Conservation (phyloP, 2,329 filamentous ascomycete species). For the Alternaria burnsii region DNA sequence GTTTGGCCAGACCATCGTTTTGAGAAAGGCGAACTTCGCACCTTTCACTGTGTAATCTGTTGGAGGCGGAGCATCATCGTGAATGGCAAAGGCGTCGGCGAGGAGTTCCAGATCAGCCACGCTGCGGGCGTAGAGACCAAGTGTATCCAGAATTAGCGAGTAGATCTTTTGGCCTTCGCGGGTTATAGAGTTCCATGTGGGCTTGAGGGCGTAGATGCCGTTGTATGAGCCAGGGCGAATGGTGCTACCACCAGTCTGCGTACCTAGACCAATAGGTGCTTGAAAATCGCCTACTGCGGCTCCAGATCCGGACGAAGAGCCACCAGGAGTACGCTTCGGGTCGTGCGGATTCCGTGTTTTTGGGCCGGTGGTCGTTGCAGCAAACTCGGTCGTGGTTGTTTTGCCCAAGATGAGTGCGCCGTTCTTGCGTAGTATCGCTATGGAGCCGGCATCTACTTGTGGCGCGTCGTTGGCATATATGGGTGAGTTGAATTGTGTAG, state of each 20-base stretch:
- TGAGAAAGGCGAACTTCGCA: slow-evolving; percentile 62
- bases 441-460: slow-evolving; percentile 61
- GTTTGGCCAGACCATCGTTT: slow-evolving; percentile 61
- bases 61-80: slow-evolving; percentile 57
- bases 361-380: slow-evolving; percentile 63
- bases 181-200: slow-evolving; percentile 70
- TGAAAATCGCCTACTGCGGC: slow-evolving; percentile 73
- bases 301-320: slow-evolving; percentile 72
- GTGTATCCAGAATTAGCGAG: slow-evolving; percentile 67
- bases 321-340: slow-evolving; percentile 66
- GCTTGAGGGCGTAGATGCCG: slow-evolving; percentile 71
- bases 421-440: slow-evolving; percentile 62
- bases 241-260: slow-evolving; percentile 71
- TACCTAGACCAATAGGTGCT: slow-evolving; percentile 67
- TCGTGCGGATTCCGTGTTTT: slow-evolving; percentile 67
- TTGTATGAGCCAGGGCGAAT: slow-evolving; percentile 72
- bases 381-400: slow-evolving; percentile 71
- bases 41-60: slow-evolving; percentile 54
- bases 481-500: slow-evolving; percentile 64
- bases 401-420: slow-evolving; percentile 66
- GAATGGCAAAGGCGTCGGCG: slow-evolving; percentile 62
- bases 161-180: slow-evolving; percentile 69
- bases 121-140: slow-evolving; percentile 67
- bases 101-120: slow-evolving; percentile 67
- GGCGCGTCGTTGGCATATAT: slow-evolving; percentile 60